These are phyloP conservation scores for Pouteria campechiana DNA, from an alignment of 179 eudicot species.

Conservation along the genomic window DNA sequence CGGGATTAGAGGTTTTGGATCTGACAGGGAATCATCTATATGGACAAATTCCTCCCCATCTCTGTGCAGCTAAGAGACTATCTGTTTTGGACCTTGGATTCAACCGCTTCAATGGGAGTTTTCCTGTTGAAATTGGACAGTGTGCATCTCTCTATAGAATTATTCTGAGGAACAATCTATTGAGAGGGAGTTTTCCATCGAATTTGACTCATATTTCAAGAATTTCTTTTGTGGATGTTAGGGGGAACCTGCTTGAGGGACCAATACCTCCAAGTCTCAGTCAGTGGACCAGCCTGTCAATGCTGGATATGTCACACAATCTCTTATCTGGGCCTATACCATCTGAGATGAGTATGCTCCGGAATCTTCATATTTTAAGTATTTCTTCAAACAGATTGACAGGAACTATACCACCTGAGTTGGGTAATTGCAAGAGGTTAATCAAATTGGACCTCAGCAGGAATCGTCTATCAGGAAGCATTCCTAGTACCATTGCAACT, in stretches of 20 bases:
- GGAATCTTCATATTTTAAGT: conserved; percentile 5
- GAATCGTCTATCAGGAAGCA: conserved; percentile 6
- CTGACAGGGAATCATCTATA: conserved; percentile 1
- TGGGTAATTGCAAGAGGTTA: conserved; percentile 4
- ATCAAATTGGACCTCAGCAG: conserved; percentile 4
- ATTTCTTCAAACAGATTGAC: conserved; percentile 10
- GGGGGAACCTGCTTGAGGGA: conserved; percentile 8
- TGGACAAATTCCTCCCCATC: conserved; percentile 8
- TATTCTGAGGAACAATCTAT: conserved; percentile 6
- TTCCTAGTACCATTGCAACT: conserved; percentile 3
- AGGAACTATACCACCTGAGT: conserved; percentile 6
- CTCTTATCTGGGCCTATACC: conserved; percentile 8
- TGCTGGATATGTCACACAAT: conserved; percentile 10
- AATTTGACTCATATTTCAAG: conserved; percentile 1
- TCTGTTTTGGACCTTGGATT: conserved; percentile 1
- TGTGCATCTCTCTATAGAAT: conserved; percentile 8
- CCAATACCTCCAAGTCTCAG: conserved; percentile 5
- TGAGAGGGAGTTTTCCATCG: conserved; percentile 5
- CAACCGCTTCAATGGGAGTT: conserved; percentile 9
- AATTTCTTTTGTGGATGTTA: conserved; percentile 4
- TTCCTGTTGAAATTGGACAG: conserved; percentile 6
- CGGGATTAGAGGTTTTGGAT: conserved; percentile 1
- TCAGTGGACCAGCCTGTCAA: conserved; percentile 9
- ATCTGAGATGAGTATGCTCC: conserved; percentile 7
- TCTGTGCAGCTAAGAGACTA: conserved; percentile 5